phyloP scores from a whole-genome alignment of 352 stramenopile genomes.

The Phytophthora sp. region DNA sequence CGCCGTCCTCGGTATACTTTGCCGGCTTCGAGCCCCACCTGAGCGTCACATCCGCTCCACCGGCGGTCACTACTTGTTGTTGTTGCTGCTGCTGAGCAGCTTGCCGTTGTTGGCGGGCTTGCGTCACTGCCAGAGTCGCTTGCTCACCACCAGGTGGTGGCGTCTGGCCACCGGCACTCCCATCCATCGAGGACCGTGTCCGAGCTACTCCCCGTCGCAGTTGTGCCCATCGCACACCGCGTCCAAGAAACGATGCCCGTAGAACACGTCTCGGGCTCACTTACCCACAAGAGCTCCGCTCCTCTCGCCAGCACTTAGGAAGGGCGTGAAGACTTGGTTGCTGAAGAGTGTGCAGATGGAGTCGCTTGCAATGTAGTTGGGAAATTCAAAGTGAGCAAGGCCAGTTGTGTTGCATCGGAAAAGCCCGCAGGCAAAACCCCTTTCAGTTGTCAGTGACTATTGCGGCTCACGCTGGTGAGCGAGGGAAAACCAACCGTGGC shows the following conservation, averaged over 20 bases:
- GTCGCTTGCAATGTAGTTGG: neutral
- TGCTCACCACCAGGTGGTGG: neutral
- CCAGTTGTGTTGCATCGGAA: constrained; percentile 1
- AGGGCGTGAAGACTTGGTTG: no score
- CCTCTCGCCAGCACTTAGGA: neutral
- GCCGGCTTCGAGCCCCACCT: neutral
- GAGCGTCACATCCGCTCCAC: neutral
- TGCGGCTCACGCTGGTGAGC: neutral
- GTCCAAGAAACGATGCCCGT: neutral
- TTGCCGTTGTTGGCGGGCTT: neutral
- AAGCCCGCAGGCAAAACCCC: constrained; percentile 1
- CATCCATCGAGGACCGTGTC: neutral
- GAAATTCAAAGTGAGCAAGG: neutral
- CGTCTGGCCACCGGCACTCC: no score
- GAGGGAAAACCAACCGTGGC: neutral
- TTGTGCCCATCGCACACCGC: neutral
- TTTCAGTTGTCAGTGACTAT: neutral
- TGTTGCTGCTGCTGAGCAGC: neutral
- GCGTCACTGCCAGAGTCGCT: no score
- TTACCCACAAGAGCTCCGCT: neutral
- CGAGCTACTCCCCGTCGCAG: neutral
- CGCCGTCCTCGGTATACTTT: neutral
- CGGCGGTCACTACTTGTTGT: neutral
- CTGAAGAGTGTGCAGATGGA: no score
- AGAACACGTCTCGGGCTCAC: neutral